phyloP scores from a whole-genome alignment of 2,329 filamentous ascomycete species.

The Didymella exigua region DNA sequence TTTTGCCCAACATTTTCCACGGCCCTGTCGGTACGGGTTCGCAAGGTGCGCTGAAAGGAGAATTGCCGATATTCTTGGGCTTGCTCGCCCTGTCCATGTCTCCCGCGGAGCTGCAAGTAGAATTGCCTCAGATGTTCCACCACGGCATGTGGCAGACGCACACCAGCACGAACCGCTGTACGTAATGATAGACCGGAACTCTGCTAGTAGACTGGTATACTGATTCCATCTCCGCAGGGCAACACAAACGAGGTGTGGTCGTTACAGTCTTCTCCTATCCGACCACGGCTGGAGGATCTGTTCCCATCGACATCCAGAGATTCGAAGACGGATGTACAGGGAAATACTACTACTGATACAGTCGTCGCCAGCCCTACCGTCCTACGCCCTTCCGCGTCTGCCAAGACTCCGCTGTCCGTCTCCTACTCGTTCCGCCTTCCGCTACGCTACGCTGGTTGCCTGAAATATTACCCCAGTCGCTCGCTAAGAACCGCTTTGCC shows the following conservation, averaged over 20 bases:
- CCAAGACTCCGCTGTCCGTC: not conserved
- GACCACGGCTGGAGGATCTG: not conserved
- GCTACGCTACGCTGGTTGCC: not conserved
- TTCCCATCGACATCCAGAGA: not conserved
- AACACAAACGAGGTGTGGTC: constrained; percentile 32
- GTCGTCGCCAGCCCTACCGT: not conserved
- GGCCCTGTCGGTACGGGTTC: not conserved
- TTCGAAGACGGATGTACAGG: not conserved
- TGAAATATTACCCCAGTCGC: too few relatives aligned
- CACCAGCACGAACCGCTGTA: not conserved
- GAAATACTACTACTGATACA: not conserved
- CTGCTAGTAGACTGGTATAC: too few relatives aligned
- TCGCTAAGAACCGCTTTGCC: too few relatives aligned
- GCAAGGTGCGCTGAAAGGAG: constrained; percentile 36
- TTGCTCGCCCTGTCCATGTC: constrained; percentile 36
- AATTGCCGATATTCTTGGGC: constrained; percentile 42
- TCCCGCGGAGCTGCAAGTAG: constrained; percentile 2
- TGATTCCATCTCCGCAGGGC: constrained; percentile 18
- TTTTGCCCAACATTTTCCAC: constrained; percentile 38
- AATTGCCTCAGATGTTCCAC: constrained; percentile 26
- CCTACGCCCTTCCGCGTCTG: not conserved
- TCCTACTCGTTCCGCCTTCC: not conserved
- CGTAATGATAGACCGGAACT: too few relatives aligned
- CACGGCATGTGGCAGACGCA: constrained; percentile 27
- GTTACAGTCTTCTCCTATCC: constrained; percentile 29